Evolutionary conservation across 257 asterid species (phyloP), one percentile per base, ranked within the genome.

Genomic region (Coffea canephora): DNA sequence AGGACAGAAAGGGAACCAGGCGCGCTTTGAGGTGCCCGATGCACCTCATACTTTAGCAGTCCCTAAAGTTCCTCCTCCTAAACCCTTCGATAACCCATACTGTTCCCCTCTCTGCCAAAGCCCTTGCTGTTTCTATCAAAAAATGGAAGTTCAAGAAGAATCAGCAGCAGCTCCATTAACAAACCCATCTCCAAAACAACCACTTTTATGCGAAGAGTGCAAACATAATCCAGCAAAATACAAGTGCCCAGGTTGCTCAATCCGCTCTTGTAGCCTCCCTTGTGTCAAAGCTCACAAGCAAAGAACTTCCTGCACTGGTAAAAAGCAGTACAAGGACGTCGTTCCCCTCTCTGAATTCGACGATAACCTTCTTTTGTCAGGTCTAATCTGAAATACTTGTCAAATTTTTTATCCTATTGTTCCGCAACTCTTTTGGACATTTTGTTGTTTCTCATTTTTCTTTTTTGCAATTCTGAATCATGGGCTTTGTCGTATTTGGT

Each of bases 281-380:
- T 95, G 99, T 82, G 96, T 95, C 80, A 92, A 91, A 83, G 86
- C 97, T 77, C 99, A 95, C 90, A 95, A 95, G 85, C 83, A 84
- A 76, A 97, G 95, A 64, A 91, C 94, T 69, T 78, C 84, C 59
- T 95, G 97, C 86, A 90, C 87, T 19, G 99, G 99, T 25, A 92
- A 91, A 81, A 90, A 89, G 71, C 85, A 82, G 74, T 80, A 84
- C 86, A 83, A 88, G 2, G 77, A 82, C 36, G 86, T 88, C 82
- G 84, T 92, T 31, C 97, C 97, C 19, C 71, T 93, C 59, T 90
- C 98, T 2, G 83, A 90, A 71, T 95, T 95, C 82, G 88, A 92
- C 41, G 98, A 93, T 73, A 92, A 85, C 80, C 88, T 86, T 71
- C 87, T 93, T 46, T 80, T 95, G 77, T 95, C 98, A 81, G 98